Conservation (phyloP, 306 rosid genomes). For the Pyrus betulifolia region DNA sequence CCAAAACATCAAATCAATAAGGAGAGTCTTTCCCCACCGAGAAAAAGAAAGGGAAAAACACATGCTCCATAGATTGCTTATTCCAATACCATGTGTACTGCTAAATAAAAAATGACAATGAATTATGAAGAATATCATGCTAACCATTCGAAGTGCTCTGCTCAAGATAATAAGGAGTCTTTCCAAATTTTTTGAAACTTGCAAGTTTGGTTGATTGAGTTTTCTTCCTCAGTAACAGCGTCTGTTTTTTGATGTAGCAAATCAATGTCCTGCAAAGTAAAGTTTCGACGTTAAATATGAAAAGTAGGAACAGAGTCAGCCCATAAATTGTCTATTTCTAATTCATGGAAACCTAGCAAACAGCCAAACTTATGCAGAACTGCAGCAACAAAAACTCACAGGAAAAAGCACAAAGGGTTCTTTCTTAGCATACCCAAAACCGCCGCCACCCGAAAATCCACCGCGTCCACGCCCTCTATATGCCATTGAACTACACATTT, state of each 20-base stretch:
- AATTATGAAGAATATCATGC: background rate
- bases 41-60: background rate
- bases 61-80: background rate
- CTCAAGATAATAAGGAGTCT: background rate
- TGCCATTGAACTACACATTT: constrained; percentile 11
- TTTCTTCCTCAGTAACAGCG: background rate
- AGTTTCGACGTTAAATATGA: background rate
- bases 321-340: background rate
- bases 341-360: background rate
- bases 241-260: background rate
- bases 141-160: background rate
- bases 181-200: background rate
- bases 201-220: background rate
- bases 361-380: background rate
- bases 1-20: background rate
- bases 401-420: constrained; percentile 29
- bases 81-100: background rate
- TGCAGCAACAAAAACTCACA: constrained; percentile 4
- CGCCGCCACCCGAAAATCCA: constrained; percentile 30
- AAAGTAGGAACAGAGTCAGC: background rate
- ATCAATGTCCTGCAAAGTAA: background rate
- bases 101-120: background rate
- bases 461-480: constrained; percentile 25
- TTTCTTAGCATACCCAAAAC: constrained; percentile 11
- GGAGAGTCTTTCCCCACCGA: background rate